Percentiles rank a stretch among this genome's conserved stretches.
Conservation (phyloP, 345 rosid genomes). For the Brassica juncea region DNA sequence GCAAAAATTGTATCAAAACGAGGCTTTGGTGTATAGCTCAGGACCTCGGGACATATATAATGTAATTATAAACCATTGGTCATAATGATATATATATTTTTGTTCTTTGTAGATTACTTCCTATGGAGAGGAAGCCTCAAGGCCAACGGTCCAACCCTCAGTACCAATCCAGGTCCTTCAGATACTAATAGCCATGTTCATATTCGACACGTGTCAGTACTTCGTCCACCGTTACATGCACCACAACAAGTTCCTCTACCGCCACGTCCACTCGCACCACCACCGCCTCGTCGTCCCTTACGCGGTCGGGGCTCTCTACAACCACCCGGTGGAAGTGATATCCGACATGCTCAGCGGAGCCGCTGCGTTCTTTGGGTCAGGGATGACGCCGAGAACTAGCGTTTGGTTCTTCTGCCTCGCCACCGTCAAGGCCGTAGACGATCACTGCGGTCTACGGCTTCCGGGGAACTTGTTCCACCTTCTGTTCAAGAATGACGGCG, state of each 20-base stretch:
- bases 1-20: not conserved
- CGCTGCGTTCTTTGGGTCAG: not conserved
- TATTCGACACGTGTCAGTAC: conserved; percentile 12
- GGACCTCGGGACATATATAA: too few species aligned
- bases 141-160: not conserved
- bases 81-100: not conserved
- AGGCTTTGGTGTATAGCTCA: not conserved
- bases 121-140: not conserved
- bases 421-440: not conserved
- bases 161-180: not conserved
- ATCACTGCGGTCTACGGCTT: conserved; percentile 1
- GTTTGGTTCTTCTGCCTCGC: conserved; percentile 5
- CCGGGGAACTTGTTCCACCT: conserved; percentile 7
- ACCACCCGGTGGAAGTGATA: not conserved
- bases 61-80: not conserved
- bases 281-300: conserved; percentile 3
- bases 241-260: conserved; percentile 11
- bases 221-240: conserved; percentile 4
- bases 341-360: conserved; percentile 3
- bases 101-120: conserved; percentile 3
- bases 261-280: conserved; percentile 8
- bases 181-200: conserved; percentile 1
- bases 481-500: not conserved
- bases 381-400: conserved; percentile 10
- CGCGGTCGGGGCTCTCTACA: conserved; percentile 4